Base-by-base conservation (phyloP, 257 asterid genomes). In the Avicennia marina region DNA sequence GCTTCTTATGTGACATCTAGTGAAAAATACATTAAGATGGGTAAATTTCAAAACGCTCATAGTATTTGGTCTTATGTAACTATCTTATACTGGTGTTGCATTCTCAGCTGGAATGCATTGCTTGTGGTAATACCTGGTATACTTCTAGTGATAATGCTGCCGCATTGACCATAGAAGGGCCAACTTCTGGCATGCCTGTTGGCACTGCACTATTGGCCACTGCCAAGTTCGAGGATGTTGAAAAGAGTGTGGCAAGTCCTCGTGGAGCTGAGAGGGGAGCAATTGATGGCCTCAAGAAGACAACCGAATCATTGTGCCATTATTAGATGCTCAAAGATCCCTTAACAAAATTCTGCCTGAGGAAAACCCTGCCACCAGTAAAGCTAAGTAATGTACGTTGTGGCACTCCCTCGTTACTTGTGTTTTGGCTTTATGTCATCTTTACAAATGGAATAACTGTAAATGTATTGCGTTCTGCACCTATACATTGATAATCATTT, bases 111-210 rank as follows among this genome's bases (percentile, higher is more conserved):
- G 85, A 86, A 72, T 90, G 97, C 52, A 41, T 49, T 56, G 72
- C 76, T 17, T 90, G 97, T 72, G 97, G 97, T 6, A 63, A 84
- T 60, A 54, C 53, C 47, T 86, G 95, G 95, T 86, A 75, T 60
- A 83, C 95, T 17, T 84, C 95, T 24, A 77, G 94, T 47, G 95
- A 90, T 4, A 86, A 81, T 65, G 86, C 72, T 32, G 78, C 97
- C 25, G 16, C 76, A 11, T 44, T 86, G 73, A 79, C 93, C 16
- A 81, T 89, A 36, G 91, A 75, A 42, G 86, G 68, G 36, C 73
- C 94, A 27, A 81, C 52, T 53, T 53, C 82, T 10, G 63, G 65
- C 4, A 71, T 40, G 70, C 66, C 61, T 0, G 86, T 72, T 11
- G 90, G 88, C 3, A 67, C 79, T 4, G 83, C 78, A 61, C 93